Percentiles rank a stretch among this genome's conserved stretches.
phyloP scores from a whole-genome alignment of 352 stramenopile genomes.

The Globisporangium irregulare region DNA sequence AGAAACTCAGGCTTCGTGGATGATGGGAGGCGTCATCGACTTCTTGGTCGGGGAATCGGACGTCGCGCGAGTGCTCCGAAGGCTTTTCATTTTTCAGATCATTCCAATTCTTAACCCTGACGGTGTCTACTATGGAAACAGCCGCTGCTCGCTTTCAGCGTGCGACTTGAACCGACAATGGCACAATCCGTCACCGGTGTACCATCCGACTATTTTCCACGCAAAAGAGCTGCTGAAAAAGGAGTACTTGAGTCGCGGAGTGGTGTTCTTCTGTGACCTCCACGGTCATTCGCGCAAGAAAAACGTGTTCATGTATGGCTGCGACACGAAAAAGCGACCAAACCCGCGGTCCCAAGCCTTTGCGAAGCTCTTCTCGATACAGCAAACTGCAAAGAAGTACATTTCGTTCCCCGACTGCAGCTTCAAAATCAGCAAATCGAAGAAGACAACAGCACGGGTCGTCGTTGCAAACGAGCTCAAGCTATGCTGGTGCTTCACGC shows the following conservation, averaged over 20 bases:
- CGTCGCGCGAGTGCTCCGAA: slow-evolving; percentile 64
- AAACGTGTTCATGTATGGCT: slow-evolving; percentile 95
- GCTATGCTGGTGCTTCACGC: slow-evolving; percentile 76
- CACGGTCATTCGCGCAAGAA: slow-evolving; percentile 92
- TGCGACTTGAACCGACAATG: slow-evolving; percentile 90
- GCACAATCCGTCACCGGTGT: slow-evolving; percentile 55
- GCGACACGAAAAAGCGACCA: slow-evolving; percentile 86
- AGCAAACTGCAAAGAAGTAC: slow-evolving; percentile 65
- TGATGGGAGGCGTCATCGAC: slow-evolving; percentile 92
- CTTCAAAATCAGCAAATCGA: slow-evolving; percentile 80
- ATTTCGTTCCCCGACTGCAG: slow-evolving; percentile 69
- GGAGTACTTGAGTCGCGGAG: slow-evolving; percentile 44
- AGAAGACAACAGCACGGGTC: slow-evolving; percentile 78
- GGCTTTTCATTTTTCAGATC: slow-evolving; percentile 91
- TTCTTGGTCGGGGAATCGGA: slow-evolving; percentile 75
- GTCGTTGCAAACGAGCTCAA: slow-evolving; percentile 80
- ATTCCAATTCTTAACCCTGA: slow-evolving; percentile 95
- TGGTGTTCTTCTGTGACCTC: slow-evolving; percentile 89
- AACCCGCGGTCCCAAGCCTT: slow-evolving; percentile 75
- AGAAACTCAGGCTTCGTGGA: slow-evolving; percentile 90
- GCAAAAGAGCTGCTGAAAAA: slow-evolving; percentile 78
- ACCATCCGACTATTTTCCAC: slow-evolving; percentile 89
- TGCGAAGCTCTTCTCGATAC: slow-evolving; percentile 59
- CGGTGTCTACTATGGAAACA: slow-evolving; percentile 92
- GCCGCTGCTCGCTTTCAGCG: slow-evolving; percentile 78